Percentiles rank a stretch among this genome's conserved stretches.
phyloP scores from a whole-genome alignment of 768 basidiomycete genomes.

The Multifurca ochricompacta region DNA sequence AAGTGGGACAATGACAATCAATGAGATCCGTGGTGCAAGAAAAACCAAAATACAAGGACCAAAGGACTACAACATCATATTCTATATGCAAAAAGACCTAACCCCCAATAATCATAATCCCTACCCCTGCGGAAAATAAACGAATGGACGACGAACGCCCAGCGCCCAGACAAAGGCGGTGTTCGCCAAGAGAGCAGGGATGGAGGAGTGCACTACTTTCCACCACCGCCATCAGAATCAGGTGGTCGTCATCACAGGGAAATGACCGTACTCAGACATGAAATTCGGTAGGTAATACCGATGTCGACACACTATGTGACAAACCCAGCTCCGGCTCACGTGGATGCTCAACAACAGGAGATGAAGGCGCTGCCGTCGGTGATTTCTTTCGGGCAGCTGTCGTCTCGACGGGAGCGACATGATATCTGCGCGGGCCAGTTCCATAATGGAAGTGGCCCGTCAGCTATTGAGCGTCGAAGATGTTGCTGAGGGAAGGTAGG shows the following conservation, averaged over 20 bases:
- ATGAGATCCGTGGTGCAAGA: too few relatives aligned
- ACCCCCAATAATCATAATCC: too few relatives aligned
- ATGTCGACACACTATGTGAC: not conserved
- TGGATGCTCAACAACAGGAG: not conserved
- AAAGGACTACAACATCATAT: conserved; percentile 3
- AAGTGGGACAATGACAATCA: too few relatives aligned
- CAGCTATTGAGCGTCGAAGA: not conserved
- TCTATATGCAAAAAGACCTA: not conserved
- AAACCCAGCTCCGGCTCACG: not conserved
- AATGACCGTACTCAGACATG: not conserved
- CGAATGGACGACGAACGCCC: conserved; percentile 12
- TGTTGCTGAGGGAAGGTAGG: not conserved
- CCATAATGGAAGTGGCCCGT: conserved; percentile 10
- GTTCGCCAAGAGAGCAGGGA: not conserved
- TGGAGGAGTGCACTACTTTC: too few relatives aligned
- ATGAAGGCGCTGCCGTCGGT: not conserved
- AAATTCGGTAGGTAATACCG: not conserved
- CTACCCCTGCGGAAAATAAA: not conserved
- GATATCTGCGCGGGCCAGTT: conserved; percentile 21
- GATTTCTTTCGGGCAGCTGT: not conserved
- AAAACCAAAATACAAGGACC: not conserved
- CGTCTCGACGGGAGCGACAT: conserved; percentile 10
- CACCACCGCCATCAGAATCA: too few relatives aligned
- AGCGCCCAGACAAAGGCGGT: conserved; percentile 1
- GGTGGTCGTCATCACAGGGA: too few relatives aligned